These are phyloP conservation scores for Fusarium foetens DNA, from an alignment of 2,329 filamentous ascomycete genomes.

Conservation along the genomic window DNA sequence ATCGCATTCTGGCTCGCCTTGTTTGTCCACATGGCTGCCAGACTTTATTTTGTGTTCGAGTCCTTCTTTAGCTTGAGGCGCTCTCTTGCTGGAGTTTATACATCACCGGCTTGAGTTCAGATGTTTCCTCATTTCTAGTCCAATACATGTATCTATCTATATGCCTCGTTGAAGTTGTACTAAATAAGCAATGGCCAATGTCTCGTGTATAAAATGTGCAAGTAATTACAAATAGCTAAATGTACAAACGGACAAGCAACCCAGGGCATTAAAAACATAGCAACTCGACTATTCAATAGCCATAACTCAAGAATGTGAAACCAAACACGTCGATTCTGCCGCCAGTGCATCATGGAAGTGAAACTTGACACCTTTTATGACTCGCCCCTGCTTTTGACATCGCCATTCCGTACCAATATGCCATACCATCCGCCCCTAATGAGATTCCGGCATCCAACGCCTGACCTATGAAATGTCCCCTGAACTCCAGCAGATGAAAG, in stretches of 20 bases:
- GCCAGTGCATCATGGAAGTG: constrained; percentile 17
- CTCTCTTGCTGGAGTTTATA: not conserved
- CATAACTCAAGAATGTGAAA: constrained; percentile 20
- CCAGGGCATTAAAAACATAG: constrained; percentile 4
- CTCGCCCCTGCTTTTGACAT: constrained; percentile 12
- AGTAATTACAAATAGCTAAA: constrained; percentile 38
- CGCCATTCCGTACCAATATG: constrained; percentile 11
- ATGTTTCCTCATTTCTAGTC: constrained; percentile 4
- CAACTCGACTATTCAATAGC: constrained; percentile 35
- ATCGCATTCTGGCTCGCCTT: not conserved
- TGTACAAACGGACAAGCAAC: constrained; percentile 18
- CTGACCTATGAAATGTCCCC: constrained; percentile 4
- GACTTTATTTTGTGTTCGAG: not conserved
- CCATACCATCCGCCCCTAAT: constrained; percentile 3
- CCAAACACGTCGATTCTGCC: constrained; percentile 13
- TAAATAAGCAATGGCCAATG: not conserved
- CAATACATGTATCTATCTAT: not conserved
- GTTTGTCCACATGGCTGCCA: not conserved
- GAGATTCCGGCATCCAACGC: constrained; percentile 42
- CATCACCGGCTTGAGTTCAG: not conserved
- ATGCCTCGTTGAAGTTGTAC: not conserved
- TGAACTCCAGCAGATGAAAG: constrained; percentile 6
- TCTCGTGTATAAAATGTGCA: constrained; percentile 4
- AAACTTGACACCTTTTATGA: constrained; percentile 9
- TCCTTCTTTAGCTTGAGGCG: not conserved